Conservation (phyloP, 805 yeast genomes). For the Ogataea minuta region DNA sequence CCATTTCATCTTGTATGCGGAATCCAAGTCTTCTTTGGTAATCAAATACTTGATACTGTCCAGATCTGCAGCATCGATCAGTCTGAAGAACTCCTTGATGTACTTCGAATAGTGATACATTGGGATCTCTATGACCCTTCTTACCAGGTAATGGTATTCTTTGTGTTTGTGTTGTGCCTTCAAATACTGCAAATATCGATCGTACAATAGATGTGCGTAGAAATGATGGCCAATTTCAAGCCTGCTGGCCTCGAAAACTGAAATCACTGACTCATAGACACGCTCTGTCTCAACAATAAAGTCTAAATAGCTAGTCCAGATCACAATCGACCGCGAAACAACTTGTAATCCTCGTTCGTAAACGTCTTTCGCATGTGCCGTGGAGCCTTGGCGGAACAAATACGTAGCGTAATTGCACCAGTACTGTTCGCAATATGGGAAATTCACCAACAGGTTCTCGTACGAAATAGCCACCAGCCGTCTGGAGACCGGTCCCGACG, state of each 20-base stretch:
- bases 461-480: conserved; percentile 39
- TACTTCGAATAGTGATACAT: conserved; percentile 50
- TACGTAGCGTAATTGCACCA: conserved; percentile 57
- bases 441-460: conserved; percentile 42
- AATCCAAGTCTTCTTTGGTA: conserved; percentile 23
- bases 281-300: conserved; percentile 36
- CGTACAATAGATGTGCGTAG: conserved; percentile 50
- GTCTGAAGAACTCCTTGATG: conserved; percentile 38
- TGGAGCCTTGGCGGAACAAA: conserved; percentile 45
- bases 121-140: conserved; percentile 55
- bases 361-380: conserved; percentile 36
- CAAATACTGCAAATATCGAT: conserved; percentile 45
- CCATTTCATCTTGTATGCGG: conserved; percentile 21
- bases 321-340: conserved; percentile 43
- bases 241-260: conserved; percentile 48
- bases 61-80: conserved; percentile 35
- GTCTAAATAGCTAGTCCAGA: conserved; percentile 51
- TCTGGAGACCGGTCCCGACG: conserved; percentile 21
- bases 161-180: conserved; percentile 25
- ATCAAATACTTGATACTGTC: conserved; percentile 28
- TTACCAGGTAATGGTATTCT: conserved; percentile 42
- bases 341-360: conserved; percentile 39
- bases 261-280: conserved; percentile 33
- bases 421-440: conserved; percentile 50
- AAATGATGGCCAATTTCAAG: conserved; percentile 50